Base-by-base conservation (phyloP, 179 eudicot genomes). In the Nepenthes alata region DNA sequence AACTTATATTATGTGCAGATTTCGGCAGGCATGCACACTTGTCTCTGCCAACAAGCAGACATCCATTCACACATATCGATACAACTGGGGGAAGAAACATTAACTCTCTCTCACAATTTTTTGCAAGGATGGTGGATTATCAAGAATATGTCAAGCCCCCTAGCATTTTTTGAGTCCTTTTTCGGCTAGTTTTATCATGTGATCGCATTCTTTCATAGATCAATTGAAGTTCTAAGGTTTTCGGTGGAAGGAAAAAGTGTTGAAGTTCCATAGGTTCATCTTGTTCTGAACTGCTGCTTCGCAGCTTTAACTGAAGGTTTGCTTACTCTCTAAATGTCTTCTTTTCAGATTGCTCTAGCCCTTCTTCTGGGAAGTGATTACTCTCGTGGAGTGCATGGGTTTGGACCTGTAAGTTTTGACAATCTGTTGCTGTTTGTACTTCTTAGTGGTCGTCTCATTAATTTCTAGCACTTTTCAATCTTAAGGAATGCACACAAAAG, bases 291-390 rank as follows among this genome's bases (percentile, higher is more conserved):
- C 25, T 25, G 25, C 25, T 25, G 25, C 25, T 25, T 41, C 49
- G 55, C 45, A 66, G 59, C 37, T 59, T 38, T 38, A 35, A 41
- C 50, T 41, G 51, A 44, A 48, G 11, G 39, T 48, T 48, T 48
- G 55, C 10, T 62, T 60, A 55, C 49, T 16, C 52, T 57, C 35
- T 41, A 44, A 37, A 49, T 47, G 60, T 51, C 16, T 53, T 49
- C 58, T 65, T 58, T 70, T 60, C 96, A 91, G 98, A 83, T 91
- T 78, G 69, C 98, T 10, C 75, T 91, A 63, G 91, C 91, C 47
- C 59, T 91, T 74, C 79, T 91, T 78, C 87, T 91, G 38, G 98
- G 98, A 48, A 70, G 98, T 75, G 98, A 91, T 73, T 91, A 91
- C 74, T 82, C 83, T 60, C 81, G 74, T 44, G 95, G 96, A 68